Evolutionary conservation across 1,284 basidiomycete species (phyloP), one percentile per base, ranked within the genome.

Genomic region (Anthracocystis panici-leucophaei): DNA sequence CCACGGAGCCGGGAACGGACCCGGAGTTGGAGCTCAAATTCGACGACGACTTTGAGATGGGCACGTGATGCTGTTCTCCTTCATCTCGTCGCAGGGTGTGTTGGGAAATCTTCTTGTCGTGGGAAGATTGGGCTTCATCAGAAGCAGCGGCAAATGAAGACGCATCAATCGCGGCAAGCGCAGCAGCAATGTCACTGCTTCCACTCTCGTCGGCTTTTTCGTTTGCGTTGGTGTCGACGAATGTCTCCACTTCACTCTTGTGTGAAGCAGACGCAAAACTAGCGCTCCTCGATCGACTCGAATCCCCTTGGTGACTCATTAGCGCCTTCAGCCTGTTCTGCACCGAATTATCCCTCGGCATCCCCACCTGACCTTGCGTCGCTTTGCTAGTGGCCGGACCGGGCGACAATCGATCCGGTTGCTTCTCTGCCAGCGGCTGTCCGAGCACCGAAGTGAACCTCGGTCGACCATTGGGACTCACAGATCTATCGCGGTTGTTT

Each of bases 301-400:
- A 56, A 4, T 35, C 40, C 5, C 8, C 25, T 18, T 50, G 45
- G 3, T 56, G 55, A 10, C 55, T 63, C 52, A 80, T 42, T 0
- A 81, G 69, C 18, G 79, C 79, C 58, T 78, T 80, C 31, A 81
- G 65, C 23, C 79, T 45, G 31, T 80, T 66, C 52, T 81, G 68
- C 0, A 81, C 72, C 53, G 76, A 77, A 7, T 55, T 20, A 5
- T 65, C 72, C 5, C 62, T 49, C 50, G 61, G 66, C 44, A 46
- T 42, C 21, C 45, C 56, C 7, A n/a, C 38, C 31, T 40, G 45
- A 27, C 11, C 49, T 45, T 48, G 52, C 21, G 10, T 5, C 5
- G 31, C 20, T 42, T 31, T 31, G 35, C 35, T 38, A 2, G 44
- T 12, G 16, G 56, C 29, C 42, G 60, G 66, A 29, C 25, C 52